These are phyloP conservation scores for Linderniella brevidens DNA, from an alignment of 257 asterid species.

Conservation along the genomic window DNA sequence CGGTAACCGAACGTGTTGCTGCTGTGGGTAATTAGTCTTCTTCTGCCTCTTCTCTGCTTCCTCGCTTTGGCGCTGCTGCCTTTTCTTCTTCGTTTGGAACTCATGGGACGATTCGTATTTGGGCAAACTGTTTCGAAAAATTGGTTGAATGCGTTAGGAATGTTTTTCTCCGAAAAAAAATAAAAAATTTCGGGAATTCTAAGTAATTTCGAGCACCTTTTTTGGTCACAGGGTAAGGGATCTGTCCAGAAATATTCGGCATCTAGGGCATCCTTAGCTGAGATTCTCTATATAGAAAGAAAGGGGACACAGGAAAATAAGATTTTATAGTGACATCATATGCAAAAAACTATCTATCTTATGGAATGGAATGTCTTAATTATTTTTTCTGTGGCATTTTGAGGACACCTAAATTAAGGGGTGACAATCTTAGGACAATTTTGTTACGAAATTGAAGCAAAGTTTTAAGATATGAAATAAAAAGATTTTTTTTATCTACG, in stretches of 20 bases:
- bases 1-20: constrained; percentile 74
- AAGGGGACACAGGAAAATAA: no score
- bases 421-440: background rate
- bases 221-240: constrained; percentile 94
- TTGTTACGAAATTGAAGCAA: no score
- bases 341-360: no score
- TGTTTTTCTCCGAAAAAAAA: background rate
- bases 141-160: background rate
- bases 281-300: constrained; percentile 38
- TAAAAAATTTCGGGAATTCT: background rate
- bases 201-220: constrained; percentile 29
- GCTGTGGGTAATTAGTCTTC: constrained; percentile 67
- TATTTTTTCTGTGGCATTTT: no score
- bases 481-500: no score
- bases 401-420: no score
- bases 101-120: constrained; percentile 87
- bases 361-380: no score
- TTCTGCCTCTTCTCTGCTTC: constrained; percentile 72
- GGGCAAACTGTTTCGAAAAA: constrained; percentile 62
- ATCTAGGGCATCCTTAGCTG: constrained; percentile 90
- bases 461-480: no score
- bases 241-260: constrained; percentile 97
- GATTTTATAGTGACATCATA: no score
- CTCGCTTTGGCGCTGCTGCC: constrained; percentile 80
- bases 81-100: constrained; percentile 89